Evolutionary conservation across 2,329 filamentous ascomycete genomes (phyloP).

Genomic region (Pseudomassariella vexata): DNA sequence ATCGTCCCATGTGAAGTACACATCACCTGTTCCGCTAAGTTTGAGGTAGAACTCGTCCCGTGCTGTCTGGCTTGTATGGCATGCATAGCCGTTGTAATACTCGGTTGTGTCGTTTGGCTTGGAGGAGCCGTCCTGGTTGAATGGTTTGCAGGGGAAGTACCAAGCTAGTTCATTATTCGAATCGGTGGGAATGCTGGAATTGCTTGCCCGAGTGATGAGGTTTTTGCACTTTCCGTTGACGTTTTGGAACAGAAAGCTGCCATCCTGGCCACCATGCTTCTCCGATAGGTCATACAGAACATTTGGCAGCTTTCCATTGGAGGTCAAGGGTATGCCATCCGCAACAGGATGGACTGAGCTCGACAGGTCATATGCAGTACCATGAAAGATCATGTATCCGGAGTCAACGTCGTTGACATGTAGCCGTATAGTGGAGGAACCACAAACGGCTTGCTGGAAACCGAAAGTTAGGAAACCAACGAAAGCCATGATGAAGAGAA

Average conservation of each 20-base stretch:
- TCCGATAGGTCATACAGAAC: conserved; percentile 81
- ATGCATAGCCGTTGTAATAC: conserved; percentile 80
- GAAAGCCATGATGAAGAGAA: conserved; percentile 76
- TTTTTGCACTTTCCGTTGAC: conserved; percentile 96
- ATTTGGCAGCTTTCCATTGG: conserved; percentile 55
- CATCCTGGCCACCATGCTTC: conserved; percentile 82
- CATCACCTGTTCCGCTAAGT: conserved; percentile 68
- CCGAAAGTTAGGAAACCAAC: conserved; percentile 97
- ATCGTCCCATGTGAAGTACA: conserved; percentile 95
- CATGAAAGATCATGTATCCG: conserved; percentile 96
- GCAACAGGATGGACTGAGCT: conserved; percentile 74
- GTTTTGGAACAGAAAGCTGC: conserved; percentile 96
- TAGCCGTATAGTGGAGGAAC: conserved; percentile 63
- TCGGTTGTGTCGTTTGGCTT: conserved; percentile 67
- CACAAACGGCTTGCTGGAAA: conserved; percentile 86
- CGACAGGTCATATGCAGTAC: conserved; percentile 78
- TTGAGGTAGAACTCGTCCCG: conserved; percentile 70
- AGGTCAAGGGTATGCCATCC: conserved; percentile 60
- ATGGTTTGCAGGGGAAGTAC: conserved; percentile 92
- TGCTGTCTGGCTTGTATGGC: conserved; percentile 69
- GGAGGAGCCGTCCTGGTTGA: conserved; percentile 88
- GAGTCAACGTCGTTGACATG: conserved; percentile 73
- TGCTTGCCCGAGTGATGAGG: conserved; percentile 66
- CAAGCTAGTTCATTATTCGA: conserved; percentile 69
- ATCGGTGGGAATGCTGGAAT: conserved; percentile 77